A percentile compares a stretch with the other conserved stretches of the same genome.
phyloP scores from a whole-genome alignment of 1,284 basidiomycete species.

The Xerocomus nothofagi region DNA sequence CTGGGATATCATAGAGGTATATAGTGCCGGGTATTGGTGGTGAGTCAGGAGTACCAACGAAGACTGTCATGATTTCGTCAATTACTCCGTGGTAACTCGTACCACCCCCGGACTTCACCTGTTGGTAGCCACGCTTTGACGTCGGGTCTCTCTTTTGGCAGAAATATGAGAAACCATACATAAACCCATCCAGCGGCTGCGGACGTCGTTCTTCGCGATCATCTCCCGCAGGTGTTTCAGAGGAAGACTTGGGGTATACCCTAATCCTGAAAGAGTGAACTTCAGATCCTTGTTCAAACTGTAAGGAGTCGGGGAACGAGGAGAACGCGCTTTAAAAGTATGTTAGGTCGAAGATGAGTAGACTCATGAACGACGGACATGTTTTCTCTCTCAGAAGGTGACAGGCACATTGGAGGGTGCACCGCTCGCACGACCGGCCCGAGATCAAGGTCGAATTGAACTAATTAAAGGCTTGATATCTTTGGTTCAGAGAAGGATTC shows the following conservation, averaged over 20 bases:
- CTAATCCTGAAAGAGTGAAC: constrained; percentile 75
- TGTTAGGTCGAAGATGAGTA: constrained; percentile 15
- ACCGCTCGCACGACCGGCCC: constrained; percentile 81
- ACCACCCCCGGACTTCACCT: constrained; percentile 47
- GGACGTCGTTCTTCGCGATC: constrained; percentile 35
- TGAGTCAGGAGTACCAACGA: constrained; percentile 86
- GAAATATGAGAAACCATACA: constrained; percentile 87
- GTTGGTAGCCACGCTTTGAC: constrained; percentile 83
- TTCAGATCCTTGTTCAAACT: constrained; percentile 75
- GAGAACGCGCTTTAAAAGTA: constrained; percentile 77
- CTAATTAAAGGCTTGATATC: constrained; percentile 36
- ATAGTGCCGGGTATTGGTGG: constrained; percentile 83
- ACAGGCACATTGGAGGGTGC: constrained; percentile 65
- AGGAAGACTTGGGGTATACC: constrained; percentile 32
- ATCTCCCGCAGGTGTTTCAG: constrained; percentile 27
- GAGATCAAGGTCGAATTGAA: constrained; percentile 86
- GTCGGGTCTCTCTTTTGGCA: constrained; percentile 68
- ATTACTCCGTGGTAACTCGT: neutral
- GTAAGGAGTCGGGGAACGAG: constrained; percentile 88
- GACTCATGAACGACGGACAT: constrained; percentile 56
- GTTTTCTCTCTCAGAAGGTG: constrained; percentile 72
- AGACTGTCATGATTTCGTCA: constrained; percentile 49
- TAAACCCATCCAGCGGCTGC: constrained; percentile 57
- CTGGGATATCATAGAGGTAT: constrained; percentile 64
- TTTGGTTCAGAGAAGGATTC: neutral